Conservation (phyloP, 345 rosid genomes). For the Eucalyptus marginata region DNA sequence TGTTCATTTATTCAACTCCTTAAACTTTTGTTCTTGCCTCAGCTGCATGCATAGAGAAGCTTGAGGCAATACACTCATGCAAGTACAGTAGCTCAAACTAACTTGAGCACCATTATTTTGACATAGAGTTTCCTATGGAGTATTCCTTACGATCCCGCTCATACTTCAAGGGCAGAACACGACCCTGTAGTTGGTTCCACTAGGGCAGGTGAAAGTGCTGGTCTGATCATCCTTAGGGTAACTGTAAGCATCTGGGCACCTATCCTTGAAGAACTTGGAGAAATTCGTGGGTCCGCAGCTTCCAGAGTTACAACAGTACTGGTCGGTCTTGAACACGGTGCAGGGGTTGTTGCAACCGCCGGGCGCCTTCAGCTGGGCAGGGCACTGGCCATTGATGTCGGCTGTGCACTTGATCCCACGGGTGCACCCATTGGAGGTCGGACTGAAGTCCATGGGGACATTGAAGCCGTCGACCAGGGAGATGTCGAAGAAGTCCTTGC, state of each 20-base stretch:
- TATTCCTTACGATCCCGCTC: not conserved
- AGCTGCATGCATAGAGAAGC: not conserved
- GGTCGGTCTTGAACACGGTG: conserved; percentile 9
- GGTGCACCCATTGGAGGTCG: not conserved
- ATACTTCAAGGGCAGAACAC: conserved; percentile 13
- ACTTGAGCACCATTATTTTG: not conserved
- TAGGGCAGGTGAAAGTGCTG: conserved; percentile 14
- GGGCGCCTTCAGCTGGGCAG: not conserved
- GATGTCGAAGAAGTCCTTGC: conserved; percentile 13
- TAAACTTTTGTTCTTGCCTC: not conserved
- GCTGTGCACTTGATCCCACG: conserved; percentile 3
- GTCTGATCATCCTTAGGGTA: conserved; percentile 18
- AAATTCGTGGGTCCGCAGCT: not conserved
- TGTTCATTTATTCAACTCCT: not conserved
- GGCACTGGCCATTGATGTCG: conserved; percentile 7
- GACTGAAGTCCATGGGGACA: conserved; percentile 17
- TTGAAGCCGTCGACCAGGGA: conserved; percentile 23
- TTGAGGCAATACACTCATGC: not conserved
- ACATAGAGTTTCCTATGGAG: not conserved
- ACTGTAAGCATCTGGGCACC: conserved; percentile 12
- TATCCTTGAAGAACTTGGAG: conserved; percentile 4
- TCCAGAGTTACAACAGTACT: conserved; percentile 7
- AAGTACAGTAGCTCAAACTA: not conserved
- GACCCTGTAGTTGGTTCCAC: conserved; percentile 14
- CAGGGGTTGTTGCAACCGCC: conserved; percentile 22